Evolutionary conservation across 306 rosid genomes (phyloP), one percentile per base, ranked within the genome.

Genomic region (Cucumis melo): DNA sequence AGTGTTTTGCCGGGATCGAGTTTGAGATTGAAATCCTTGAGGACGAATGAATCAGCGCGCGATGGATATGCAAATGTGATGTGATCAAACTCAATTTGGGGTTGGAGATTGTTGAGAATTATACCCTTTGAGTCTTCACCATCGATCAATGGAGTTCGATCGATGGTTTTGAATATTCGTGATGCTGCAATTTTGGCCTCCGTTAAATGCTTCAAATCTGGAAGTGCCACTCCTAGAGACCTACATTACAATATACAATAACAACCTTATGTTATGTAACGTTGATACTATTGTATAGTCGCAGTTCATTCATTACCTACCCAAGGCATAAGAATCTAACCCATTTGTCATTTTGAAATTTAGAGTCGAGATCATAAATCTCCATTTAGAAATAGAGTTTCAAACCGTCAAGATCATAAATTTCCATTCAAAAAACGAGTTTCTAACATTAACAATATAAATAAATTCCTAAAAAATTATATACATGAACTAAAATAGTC

Each of bases 141-240:
- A 51, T 90, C 99, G 42, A 94, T 92, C 27, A 70, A 57, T 29
- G 99, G 93, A 61, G 6, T 85, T 60, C 99, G 60, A 53, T 90
- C 89, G 34, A 92, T 92, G 89, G 87, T 84, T 0, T 84, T 48
- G 13, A 89, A 89, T 64, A 94, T 92, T 74, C 97, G 58, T 50
- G 91, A 81, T 8, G 96, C 91, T 19, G 97, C 91, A 8, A 90
- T 84, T 9, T 90, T 82, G 70, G 97, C 97, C 84, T 94, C 99
- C 8, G 99, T 89, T 81, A 94, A 92, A 83, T 94, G 87, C 78
- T 88, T 94, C 84, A 94, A 76, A 77, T 94, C 99, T 3, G 99
- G 99, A 78, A 94, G 90, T 39, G 90, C 97, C 81, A 89, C 90
- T 84, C 99, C 99, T 42, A 94, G 87, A 36, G 99, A 94, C 68